phyloP scores from a whole-genome alignment of 495 filamentous ascomycete species.

The Aspergillus coremiiformis region DNA sequence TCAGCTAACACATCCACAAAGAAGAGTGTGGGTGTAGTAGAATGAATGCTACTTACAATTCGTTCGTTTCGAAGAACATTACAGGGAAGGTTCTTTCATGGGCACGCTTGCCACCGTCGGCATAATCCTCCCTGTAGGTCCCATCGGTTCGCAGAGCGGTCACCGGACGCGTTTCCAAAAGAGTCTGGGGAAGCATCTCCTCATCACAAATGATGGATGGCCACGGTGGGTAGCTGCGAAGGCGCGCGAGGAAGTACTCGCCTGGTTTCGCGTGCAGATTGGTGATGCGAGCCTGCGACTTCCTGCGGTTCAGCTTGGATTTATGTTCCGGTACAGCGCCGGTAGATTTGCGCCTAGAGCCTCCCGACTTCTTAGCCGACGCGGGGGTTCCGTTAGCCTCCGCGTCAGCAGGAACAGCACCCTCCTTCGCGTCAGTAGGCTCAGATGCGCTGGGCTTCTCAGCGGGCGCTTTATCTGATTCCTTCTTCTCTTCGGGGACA shows the following conservation, averaged over 20 bases:
- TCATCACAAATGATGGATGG: constrained; percentile 87
- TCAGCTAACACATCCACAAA: constrained; percentile 4
- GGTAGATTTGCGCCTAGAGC: constrained; percentile 59
- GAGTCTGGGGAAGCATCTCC: constrained; percentile 70
- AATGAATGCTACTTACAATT: constrained; percentile 65
- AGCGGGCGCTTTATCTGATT: constrained; percentile 17
- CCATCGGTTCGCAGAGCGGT: constrained; percentile 74
- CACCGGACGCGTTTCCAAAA: constrained; percentile 68
- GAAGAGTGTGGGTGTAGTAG: not conserved
- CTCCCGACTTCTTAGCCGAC: constrained; percentile 34
- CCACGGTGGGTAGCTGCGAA: constrained; percentile 88
- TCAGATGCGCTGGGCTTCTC: constrained; percentile 24
- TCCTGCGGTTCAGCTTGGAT: constrained; percentile 74
- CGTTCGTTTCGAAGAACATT: constrained; percentile 89
- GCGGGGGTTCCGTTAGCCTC: constrained; percentile 42
- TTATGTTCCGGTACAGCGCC: constrained; percentile 59
- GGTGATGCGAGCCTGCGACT: constrained; percentile 60
- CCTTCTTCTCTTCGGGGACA: constrained; percentile 27
- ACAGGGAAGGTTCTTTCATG: constrained; percentile 81
- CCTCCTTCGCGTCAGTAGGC: constrained; percentile 29
- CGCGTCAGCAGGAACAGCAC: constrained; percentile 18
- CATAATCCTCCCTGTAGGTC: constrained; percentile 73
- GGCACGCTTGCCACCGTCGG: constrained; percentile 72
- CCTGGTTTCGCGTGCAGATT: constrained; percentile 77
- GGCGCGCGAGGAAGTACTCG: constrained; percentile 75